Conservation (phyloP, 106 monocot genomes). For the Narthecium ossifragum region DNA sequence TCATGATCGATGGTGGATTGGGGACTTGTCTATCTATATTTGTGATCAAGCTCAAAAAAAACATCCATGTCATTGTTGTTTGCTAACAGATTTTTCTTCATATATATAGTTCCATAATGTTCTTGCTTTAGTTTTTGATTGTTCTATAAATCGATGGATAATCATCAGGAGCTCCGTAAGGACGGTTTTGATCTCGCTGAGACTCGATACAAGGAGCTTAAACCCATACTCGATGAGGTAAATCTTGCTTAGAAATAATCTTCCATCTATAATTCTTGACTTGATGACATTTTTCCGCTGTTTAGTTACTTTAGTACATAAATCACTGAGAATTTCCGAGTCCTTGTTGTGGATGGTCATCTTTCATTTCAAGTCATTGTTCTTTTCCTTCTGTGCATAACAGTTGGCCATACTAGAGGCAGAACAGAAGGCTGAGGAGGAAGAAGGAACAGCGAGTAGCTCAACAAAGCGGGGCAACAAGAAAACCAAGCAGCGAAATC, state of each 20-base stretch:
- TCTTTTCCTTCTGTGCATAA: neutral
- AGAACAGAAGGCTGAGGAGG: slow-evolving; percentile 79
- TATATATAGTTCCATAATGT: too few species aligned
- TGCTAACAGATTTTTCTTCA: too few species aligned
- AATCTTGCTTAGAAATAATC: neutral
- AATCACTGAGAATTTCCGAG: too few species aligned
- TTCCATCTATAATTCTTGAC: neutral
- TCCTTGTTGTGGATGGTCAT: too few species aligned
- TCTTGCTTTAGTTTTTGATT: too few species aligned
- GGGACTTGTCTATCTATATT: too few species aligned
- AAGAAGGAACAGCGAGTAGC: slow-evolving; percentile 38
- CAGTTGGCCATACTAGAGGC: slow-evolving; percentile 73
- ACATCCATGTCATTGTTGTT: too few species aligned
- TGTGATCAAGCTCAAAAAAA: too few species aligned
- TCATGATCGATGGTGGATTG: too few species aligned
- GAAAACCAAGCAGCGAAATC: slow-evolving; percentile 22
- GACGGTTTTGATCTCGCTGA: slow-evolving; percentile 99
- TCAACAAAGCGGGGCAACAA: slow-evolving; percentile 34
- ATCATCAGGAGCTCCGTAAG: slow-evolving; percentile 83
- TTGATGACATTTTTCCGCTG: neutral
- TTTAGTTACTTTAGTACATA: neutral
- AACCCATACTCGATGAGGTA: slow-evolving; percentile 97
- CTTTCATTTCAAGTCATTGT: too few species aligned
- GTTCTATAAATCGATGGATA: too few species aligned
- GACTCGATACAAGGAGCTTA: slow-evolving; percentile 83